A percentile compares a stretch with the other conserved stretches of the same genome.
These are phyloP conservation scores for Ustilago vetiveriae DNA, from an alignment of 1,284 basidiomycete genomes.

Conservation along the genomic window DNA sequence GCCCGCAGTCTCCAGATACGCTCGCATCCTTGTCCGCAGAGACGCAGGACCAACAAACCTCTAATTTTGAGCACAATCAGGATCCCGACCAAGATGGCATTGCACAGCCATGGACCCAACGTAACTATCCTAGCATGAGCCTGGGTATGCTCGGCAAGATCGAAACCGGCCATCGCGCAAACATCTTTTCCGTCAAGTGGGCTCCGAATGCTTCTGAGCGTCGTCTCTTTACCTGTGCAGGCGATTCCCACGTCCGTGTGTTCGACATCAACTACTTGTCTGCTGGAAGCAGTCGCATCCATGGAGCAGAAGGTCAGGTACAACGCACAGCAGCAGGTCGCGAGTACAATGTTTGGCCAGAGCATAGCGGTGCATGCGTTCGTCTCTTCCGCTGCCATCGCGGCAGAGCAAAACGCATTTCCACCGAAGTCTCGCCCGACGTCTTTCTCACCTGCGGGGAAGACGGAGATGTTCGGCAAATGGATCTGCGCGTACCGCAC, in stretches of 20 bases:
- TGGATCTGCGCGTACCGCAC: slow-evolving; percentile 81
- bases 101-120: slow-evolving; percentile 23
- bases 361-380: slow-evolving; percentile 45
- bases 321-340: slow-evolving; percentile 5
- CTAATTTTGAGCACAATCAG: too few species aligned
- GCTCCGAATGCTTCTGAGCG: slow-evolving; percentile 72
- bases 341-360: slow-evolving; percentile 27
- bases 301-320: slow-evolving; percentile 6
- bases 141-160: slow-evolving; percentile 36
- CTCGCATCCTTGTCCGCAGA: not conserved
- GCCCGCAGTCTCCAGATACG: not conserved
- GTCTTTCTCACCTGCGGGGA: slow-evolving; percentile 85
- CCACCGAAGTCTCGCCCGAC: slow-evolving; percentile 83
- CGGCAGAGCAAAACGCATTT: slow-evolving; percentile 75
- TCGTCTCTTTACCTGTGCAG: slow-evolving; percentile 77
- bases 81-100: slow-evolving; percentile 5
- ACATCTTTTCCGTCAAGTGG: slow-evolving; percentile 88
- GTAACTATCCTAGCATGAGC: slow-evolving; percentile 11
- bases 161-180: slow-evolving; percentile 73
- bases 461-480: slow-evolving; percentile 77
- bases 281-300: not conserved
- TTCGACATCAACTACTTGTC: slow-evolving; percentile 73
- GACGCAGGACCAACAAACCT: too few species aligned
- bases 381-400: slow-evolving; percentile 61
- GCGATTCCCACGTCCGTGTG: slow-evolving; percentile 81